phyloP scores from a whole-genome alignment of 208 protist species.

The Sergeia podlipaevii region DNA sequence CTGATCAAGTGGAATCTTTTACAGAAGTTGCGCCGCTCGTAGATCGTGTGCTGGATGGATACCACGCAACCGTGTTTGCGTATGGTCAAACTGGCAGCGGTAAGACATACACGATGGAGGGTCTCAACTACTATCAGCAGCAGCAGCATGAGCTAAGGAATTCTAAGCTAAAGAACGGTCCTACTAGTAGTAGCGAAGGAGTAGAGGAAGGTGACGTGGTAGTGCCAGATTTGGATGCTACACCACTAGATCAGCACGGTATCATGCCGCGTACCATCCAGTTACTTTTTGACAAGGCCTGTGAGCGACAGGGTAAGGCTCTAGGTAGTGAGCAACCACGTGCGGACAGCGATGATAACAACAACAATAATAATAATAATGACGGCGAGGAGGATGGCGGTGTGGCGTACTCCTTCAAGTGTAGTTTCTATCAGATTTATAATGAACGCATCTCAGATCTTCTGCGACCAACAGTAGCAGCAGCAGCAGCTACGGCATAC shows the following conservation, averaged over 20 bases:
- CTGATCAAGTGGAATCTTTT: constrained; percentile 59
- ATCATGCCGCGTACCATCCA: constrained; percentile 79
- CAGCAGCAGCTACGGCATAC: not conserved
- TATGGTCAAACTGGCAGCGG: constrained; percentile 92
- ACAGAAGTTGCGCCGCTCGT: constrained; percentile 65
- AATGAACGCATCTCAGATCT: constrained; percentile 88
- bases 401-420: constrained; percentile 63
- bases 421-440: constrained; percentile 91
- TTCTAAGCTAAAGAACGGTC: not conserved
- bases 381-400: constrained; percentile 10
- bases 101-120: constrained; percentile 91
- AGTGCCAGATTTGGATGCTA: constrained; percentile 20
- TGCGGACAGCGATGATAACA: not conserved
- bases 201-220: not conserved
- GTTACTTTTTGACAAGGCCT: constrained; percentile 69
- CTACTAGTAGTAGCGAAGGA: not conserved
- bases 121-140: constrained; percentile 39
- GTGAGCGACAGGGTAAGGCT: constrained; percentile 25
- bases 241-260: constrained; percentile 48
- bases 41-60: constrained; percentile 82
- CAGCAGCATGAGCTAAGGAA: not conserved
- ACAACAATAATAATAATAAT: not conserved
- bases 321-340: too few species aligned
- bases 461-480: constrained; percentile 25
- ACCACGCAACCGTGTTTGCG: constrained; percentile 86